These are phyloP conservation scores for Xylaria hypoxylon DNA, from an alignment of 2,329 filamentous ascomycete genomes.

Conservation along the genomic window DNA sequence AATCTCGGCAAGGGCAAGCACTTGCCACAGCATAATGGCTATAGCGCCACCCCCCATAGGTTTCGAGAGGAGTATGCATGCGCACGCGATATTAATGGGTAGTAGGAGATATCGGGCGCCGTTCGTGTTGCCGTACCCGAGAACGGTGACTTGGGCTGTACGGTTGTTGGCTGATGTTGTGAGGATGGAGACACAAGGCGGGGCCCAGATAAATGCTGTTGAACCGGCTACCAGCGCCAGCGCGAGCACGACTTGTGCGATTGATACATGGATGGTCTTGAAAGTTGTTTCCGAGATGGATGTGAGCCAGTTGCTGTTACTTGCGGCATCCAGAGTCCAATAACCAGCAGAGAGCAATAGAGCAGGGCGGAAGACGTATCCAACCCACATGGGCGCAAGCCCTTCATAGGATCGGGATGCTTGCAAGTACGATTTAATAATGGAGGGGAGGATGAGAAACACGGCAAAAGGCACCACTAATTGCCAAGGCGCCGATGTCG, in stretches of 20 bases:
- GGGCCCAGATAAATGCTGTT: conserved; percentile 85
- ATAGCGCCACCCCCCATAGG: conserved; percentile 93
- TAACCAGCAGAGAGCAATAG: conserved; percentile 82
- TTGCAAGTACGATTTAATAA: conserved; percentile 82
- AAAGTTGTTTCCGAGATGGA: conserved; percentile 68
- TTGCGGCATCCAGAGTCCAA: conserved; percentile 90
- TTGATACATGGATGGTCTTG: conserved; percentile 78
- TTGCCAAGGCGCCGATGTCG: conserved; percentile 93
- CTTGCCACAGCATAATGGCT: conserved; percentile 85
- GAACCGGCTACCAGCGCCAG: conserved; percentile 86
- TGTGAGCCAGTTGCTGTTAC: conserved; percentile 84
- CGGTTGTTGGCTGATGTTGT: conserved; percentile 59
- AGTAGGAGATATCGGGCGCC: conserved; percentile 91
- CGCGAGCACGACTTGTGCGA: conserved; percentile 84
- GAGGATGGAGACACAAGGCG: conserved; percentile 83
- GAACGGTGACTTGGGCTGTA: conserved; percentile 75
- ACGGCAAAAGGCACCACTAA: conserved; percentile 82
- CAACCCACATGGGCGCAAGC: conserved; percentile 85
- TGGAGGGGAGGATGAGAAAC: conserved; percentile 75
- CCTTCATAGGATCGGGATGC: conserved; percentile 90
- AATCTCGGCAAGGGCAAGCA: conserved; percentile 79
- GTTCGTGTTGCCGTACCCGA: conserved; percentile 94
- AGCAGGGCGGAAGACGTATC: conserved; percentile 79
- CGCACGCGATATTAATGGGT: conserved; percentile 80
- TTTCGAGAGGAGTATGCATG: conserved; percentile 85